These are phyloP conservation scores for Kodamaea sp. DNA, from an alignment of 1,139 yeast species.

Conservation along the genomic window DNA sequence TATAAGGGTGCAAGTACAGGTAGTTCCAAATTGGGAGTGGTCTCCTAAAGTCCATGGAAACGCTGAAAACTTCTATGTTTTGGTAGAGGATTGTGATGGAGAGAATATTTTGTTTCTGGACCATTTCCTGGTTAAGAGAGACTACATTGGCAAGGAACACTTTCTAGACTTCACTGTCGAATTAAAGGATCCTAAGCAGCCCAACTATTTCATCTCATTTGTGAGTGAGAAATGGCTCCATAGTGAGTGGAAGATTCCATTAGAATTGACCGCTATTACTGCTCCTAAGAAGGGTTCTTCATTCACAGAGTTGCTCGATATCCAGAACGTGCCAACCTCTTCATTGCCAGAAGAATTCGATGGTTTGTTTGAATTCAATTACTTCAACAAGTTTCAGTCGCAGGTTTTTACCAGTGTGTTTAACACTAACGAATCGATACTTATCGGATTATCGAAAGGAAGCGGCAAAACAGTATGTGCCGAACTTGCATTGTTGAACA, in stretches of 20 bases:
- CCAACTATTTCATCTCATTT: conserved; percentile 71
- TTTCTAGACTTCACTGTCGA: conserved; percentile 68
- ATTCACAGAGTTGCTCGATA: conserved; percentile 54
- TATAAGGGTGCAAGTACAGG: conserved; percentile 63
- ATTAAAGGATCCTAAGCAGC: conserved; percentile 61
- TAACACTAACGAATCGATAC: conserved; percentile 56
- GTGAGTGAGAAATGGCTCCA: conserved; percentile 87
- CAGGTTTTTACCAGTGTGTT: conserved; percentile 66
- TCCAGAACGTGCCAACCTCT: conserved; percentile 49
- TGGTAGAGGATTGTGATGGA: conserved; percentile 86
- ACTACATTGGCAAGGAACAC: conserved; percentile 54
- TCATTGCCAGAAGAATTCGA: conserved; percentile 52
- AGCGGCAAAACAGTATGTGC: conserved; percentile 74
- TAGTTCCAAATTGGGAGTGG: conserved; percentile 80
- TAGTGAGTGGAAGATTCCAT: conserved; percentile 63
- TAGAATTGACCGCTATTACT: conserved; percentile 54
- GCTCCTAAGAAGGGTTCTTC: conserved; percentile 73
- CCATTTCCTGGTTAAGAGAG: conserved; percentile 50
- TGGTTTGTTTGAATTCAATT: conserved; percentile 43
- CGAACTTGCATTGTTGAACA: conserved; percentile 69
- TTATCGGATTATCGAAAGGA: conserved; percentile 75
- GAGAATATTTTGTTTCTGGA: conserved; percentile 67
- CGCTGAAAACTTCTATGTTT: conserved; percentile 63
- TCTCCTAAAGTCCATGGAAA: conserved; percentile 60
- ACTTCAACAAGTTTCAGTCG: conserved; percentile 73